A percentile compares a stretch with the other conserved stretches of the same genome.
Evolutionary conservation across 148 eudicot species (phyloP).

Genomic region (Dianthus caryophyllus): DNA sequence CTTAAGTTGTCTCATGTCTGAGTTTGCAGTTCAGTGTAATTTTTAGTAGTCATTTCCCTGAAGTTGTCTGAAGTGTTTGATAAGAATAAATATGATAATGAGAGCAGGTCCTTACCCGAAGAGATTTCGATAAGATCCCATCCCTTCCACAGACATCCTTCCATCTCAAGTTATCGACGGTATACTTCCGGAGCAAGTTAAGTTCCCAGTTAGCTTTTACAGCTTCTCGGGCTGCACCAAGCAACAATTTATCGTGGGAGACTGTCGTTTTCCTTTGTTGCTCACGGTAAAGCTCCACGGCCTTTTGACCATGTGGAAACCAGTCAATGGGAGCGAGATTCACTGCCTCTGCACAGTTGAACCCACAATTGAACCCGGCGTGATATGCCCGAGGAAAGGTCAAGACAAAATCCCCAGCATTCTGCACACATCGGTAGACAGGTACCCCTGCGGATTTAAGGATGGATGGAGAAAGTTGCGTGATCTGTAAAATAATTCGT

Average conservation of each 20-base stretch:
- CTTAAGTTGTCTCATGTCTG: too few relatives aligned
- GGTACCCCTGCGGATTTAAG: conserved; percentile 83
- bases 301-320: conserved; percentile 94
- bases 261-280: conserved; percentile 84
- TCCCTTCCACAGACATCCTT: conserved; percentile 85
- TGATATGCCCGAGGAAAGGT: conserved; percentile 98
- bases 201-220: conserved; percentile 96
- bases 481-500: conserved; percentile 57
- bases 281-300: conserved; percentile 93
- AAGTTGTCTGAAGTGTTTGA: too few relatives aligned
- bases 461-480: conserved; percentile 91
- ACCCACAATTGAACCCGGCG: conserved; percentile 91
- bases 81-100: not conserved
- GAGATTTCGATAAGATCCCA: conserved; percentile 76
- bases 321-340: conserved; percentile 98
- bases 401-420: conserved; percentile 85
- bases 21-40: too few relatives aligned
- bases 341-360: conserved; percentile 99
- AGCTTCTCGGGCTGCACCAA: conserved; percentile 94
- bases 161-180: conserved; percentile 72
- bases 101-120: conserved; percentile 64
- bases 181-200: conserved; percentile 62
- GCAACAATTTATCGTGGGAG: conserved; percentile 94
- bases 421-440: conserved; percentile 84
- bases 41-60: too few relatives aligned